phyloP scores from a whole-genome alignment of 2,329 filamentous ascomycete genomes.

The Apiospora saccharicola region DNA sequence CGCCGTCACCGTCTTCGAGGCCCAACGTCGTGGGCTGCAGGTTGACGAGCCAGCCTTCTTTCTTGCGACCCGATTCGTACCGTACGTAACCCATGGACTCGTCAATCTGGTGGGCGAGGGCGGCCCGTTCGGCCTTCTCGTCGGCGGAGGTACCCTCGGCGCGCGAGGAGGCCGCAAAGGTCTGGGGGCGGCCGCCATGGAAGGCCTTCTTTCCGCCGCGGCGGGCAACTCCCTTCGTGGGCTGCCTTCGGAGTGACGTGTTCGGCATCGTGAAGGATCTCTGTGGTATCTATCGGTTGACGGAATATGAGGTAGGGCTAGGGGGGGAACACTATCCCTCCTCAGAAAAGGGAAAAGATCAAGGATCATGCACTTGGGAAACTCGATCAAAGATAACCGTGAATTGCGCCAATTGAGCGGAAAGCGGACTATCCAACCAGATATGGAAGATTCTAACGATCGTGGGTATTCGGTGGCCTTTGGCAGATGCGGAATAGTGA shows the following conservation, averaged over 20 bases:
- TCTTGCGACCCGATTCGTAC: conserved; percentile 83
- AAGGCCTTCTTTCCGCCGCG: conserved; percentile 72
- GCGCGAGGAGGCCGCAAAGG: conserved; percentile 78
- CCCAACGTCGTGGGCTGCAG: conserved; percentile 84
- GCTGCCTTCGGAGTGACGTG: conserved; percentile 64
- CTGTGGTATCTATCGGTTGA: not conserved
- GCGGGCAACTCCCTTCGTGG: conserved; percentile 72
- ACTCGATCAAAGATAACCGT: not conserved
- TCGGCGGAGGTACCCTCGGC: conserved; percentile 89
- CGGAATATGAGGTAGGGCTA: conserved; percentile 1
- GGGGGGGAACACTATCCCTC: not conserved
- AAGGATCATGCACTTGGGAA: not conserved
- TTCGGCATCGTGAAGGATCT: conserved; percentile 58
- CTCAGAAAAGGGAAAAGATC: conserved; percentile 2
- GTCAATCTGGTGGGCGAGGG: conserved; percentile 87
- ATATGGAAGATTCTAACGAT: not conserved
- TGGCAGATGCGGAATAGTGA: conserved; percentile 4
- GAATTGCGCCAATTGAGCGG: not conserved
- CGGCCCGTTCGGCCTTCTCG: conserved; percentile 88
- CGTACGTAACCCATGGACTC: conserved; percentile 93
- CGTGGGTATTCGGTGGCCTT: not conserved
- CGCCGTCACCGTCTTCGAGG: conserved; percentile 76
- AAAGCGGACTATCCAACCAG: not conserved
- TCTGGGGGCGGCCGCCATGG: conserved; percentile 71
- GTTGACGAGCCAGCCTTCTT: conserved; percentile 93